Conservation (phyloP, 1,284 basidiomycete genomes). For the Marasmius fiardii region DNA sequence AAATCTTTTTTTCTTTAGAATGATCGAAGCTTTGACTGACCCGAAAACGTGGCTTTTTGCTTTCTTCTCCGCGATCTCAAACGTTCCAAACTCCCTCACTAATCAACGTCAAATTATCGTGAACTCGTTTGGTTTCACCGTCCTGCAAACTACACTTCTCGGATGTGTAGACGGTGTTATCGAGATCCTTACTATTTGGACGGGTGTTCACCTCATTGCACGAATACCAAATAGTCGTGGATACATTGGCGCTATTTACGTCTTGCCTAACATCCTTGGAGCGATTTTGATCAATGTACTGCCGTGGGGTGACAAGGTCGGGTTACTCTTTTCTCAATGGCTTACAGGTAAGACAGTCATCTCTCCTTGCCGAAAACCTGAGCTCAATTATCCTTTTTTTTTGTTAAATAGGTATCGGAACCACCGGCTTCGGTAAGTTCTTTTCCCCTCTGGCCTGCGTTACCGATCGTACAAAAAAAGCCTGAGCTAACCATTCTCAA, state of each 20-base stretch:
- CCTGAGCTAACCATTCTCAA: not conserved
- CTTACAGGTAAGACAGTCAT: constrained; percentile 42
- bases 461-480: no score
- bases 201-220: constrained; percentile 52
- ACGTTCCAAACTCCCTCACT: constrained; percentile 68
- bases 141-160: constrained; percentile 65
- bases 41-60: constrained; percentile 74
- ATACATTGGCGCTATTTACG: constrained; percentile 59
- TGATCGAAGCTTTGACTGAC: constrained; percentile 64
- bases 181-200: constrained; percentile 59
- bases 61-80: constrained; percentile 58
- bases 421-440: constrained; percentile 51
- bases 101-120: constrained; percentile 71
- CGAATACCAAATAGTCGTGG: constrained; percentile 50
- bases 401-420: constrained; percentile 55
- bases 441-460: no score
- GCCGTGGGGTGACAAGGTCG: constrained; percentile 61
- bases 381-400: not conserved
- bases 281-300: constrained; percentile 60
- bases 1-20: constrained; percentile 35
- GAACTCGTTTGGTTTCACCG: constrained; percentile 63
- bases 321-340: constrained; percentile 59
- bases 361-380: not conserved
- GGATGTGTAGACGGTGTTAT: constrained; percentile 65
- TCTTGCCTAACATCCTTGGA: constrained; percentile 61